Evolutionary conservation across 2,329 filamentous ascomycete genomes (phyloP).

Genomic region (Ceratocystis albifundus): DNA sequence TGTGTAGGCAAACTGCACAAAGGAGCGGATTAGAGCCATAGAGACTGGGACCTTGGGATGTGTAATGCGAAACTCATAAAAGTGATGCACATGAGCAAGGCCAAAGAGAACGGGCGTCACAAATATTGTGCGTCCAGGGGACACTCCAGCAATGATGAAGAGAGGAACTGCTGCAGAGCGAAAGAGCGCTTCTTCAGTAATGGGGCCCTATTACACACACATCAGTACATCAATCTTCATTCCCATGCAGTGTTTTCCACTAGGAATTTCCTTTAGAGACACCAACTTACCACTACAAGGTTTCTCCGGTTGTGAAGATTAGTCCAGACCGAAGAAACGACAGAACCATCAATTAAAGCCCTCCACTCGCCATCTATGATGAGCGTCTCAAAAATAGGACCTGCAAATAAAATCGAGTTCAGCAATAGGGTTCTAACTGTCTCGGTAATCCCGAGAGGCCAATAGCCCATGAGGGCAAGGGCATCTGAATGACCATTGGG

Average conservation of each 20-base stretch:
- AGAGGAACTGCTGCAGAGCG: constrained; percentile 75
- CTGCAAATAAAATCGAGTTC: constrained; percentile 68
- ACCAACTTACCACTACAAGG: constrained; percentile 58
- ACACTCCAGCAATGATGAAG: constrained; percentile 58
- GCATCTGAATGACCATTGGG: constrained; percentile 11
- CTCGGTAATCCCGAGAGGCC: constrained; percentile 60
- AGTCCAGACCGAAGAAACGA: constrained; percentile 48
- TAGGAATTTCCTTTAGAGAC: background rate
- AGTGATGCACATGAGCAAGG: constrained; percentile 86
- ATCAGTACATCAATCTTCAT: constrained; percentile 11
- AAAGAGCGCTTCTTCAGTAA: constrained; percentile 91
- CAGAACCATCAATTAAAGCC: constrained; percentile 47
- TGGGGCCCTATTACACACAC: constrained; percentile 43
- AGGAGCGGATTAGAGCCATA: constrained; percentile 55
- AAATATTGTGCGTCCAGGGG: constrained; percentile 54
- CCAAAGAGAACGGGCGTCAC: constrained; percentile 82
- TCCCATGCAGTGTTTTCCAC: constrained; percentile 1
- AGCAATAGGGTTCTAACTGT: constrained; percentile 53
- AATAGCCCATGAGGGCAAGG: constrained; percentile 58
- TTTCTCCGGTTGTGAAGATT: constrained; percentile 82
- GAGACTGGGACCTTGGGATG: constrained; percentile 57
- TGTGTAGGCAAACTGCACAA: constrained; percentile 82
- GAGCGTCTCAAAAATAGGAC: constrained; percentile 69
- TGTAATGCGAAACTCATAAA: constrained; percentile 82
- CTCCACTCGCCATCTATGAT: constrained; percentile 61